Evolutionary conservation across 345 rosid species (phyloP).

Genomic region (Dipteronia dyeriana): DNA sequence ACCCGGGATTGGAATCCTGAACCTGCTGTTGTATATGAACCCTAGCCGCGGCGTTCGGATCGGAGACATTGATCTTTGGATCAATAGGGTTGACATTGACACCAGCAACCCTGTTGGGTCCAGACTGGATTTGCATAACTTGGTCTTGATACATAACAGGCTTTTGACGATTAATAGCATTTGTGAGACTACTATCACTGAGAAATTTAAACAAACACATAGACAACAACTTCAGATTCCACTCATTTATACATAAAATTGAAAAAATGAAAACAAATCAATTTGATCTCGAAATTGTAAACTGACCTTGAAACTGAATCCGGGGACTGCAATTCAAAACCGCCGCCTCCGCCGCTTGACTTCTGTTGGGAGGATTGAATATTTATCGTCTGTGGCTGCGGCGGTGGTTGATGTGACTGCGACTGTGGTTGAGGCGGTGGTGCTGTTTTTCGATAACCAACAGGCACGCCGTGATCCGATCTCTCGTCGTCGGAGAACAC

Average conservation of each 20-base stretch:
- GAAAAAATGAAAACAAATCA: not conserved
- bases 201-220: constrained; percentile 35
- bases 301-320: constrained; percentile 90
- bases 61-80: constrained; percentile 59
- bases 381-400: not conserved
- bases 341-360: constrained; percentile 51
- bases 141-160: constrained; percentile 70
- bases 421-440: constrained; percentile 45
- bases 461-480: constrained; percentile 73
- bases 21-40: constrained; percentile 41
- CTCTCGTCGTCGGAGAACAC: constrained; percentile 88
- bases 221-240: constrained; percentile 30
- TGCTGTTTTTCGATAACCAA: constrained; percentile 57
- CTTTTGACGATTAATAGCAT: constrained; percentile 58
- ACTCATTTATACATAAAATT: constrained; percentile 1
- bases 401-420: constrained; percentile 33
- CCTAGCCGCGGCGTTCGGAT: constrained; percentile 41
- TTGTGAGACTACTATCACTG: constrained; percentile 85
- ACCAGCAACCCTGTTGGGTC: constrained; percentile 40
- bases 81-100: constrained; percentile 37
- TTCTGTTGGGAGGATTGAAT: constrained; percentile 43
- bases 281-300: not conserved
- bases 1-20: constrained; percentile 42
- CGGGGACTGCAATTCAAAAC: constrained; percentile 73
- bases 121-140: constrained; percentile 62